Conservation (phyloP, 2,329 filamentous ascomycete genomes). For the Dryadomyces sulphureus region DNA sequence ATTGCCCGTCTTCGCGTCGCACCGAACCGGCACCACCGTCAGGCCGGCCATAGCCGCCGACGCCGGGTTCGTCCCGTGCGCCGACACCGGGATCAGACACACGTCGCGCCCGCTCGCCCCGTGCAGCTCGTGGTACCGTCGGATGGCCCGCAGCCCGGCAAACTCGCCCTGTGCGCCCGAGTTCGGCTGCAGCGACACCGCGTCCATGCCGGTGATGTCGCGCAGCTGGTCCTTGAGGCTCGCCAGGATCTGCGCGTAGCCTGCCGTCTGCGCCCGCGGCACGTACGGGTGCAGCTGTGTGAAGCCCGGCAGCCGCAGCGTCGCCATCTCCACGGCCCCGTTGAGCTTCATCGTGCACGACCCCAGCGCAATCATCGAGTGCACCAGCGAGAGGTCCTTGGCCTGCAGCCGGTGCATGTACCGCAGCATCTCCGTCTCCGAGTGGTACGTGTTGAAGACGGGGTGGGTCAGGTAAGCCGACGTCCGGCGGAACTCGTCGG, state of each 20-base stretch:
- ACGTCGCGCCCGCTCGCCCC: slow-evolving; percentile 64
- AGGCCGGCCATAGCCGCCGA: slow-evolving; percentile 93
- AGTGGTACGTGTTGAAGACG: slow-evolving; percentile 90
- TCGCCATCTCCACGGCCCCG: slow-evolving; percentile 82
- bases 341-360: slow-evolving; percentile 99
- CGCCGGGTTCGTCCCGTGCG: slow-evolving; percentile 90
- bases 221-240: slow-evolving; percentile 63
- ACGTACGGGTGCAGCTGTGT: slow-evolving; percentile 72
- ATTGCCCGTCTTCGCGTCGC: slow-evolving; percentile 74
- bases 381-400: slow-evolving; percentile 83
- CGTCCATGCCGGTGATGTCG: slow-evolving; percentile 77
- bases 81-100: slow-evolving; percentile 86
- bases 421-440: slow-evolving; percentile 82
- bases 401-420: slow-evolving; percentile 91
- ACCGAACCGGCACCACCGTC: slow-evolving; percentile 86
- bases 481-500: slow-evolving; percentile 50
- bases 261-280: slow-evolving; percentile 45
- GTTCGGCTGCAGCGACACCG: slow-evolving; percentile 85
- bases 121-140: slow-evolving; percentile 63
- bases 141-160: slow-evolving; percentile 74
- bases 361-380: slow-evolving; percentile 94
- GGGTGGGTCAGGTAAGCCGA: slow-evolving; percentile 73
- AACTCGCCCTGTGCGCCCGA: slow-evolving; percentile 95
- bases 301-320: slow-evolving; percentile 63
- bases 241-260: slow-evolving; percentile 56